Base-by-base conservation (phyloP, 805 yeast species). In the Brettanomyces nanus region DNA sequence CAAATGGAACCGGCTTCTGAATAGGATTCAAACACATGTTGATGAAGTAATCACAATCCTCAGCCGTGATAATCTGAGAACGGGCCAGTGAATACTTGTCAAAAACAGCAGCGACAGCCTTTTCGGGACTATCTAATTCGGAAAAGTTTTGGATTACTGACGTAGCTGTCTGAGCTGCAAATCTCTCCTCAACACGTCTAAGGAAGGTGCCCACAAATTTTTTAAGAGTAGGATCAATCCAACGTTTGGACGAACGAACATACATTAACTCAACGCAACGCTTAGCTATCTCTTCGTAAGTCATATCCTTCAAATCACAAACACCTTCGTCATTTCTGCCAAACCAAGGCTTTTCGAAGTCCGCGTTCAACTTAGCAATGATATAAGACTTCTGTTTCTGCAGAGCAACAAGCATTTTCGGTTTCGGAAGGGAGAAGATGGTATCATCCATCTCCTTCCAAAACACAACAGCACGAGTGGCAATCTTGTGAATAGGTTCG, bases 381-480 rank as follows among this genome's bases (percentile, higher is more conserved):
- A 92, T 85, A 67, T 85, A 80, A 56, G 80, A 92, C 61, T 74
- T 85, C 78, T 89, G 87, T 54, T 82, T 75, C 52, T 64, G 73
- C 56, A 92, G 71, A 36, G 92, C 87, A 32, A 82, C 90, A 38
- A 85, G 67, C 59, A 89, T 66, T 61, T 86, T 85, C 60, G 77
- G 78, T 72, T 89, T 87, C 59, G 98, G 96, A 61, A 87, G 72
- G 52, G 77, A 73, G 73, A 92, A 90, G 51, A 92, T 76, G 33
- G 95, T 85, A 50, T 85, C 90, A 64, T 92, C 99, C 68, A 92
- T 71, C 67, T 92, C 97, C 61, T 86, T 85, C 98, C 99, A 92
- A 61, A 92, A 78, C 64, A 85, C 59, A 43, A 92, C 97, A 72
- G 96, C 97, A 62, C 98, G 81, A 42, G 99, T 92, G 22, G 98